Evolutionary conservation across 73 alveolate genomes (phyloP), one percentile per base, ranked within the genome.

Genomic region (Halteria grandinella): DNA sequence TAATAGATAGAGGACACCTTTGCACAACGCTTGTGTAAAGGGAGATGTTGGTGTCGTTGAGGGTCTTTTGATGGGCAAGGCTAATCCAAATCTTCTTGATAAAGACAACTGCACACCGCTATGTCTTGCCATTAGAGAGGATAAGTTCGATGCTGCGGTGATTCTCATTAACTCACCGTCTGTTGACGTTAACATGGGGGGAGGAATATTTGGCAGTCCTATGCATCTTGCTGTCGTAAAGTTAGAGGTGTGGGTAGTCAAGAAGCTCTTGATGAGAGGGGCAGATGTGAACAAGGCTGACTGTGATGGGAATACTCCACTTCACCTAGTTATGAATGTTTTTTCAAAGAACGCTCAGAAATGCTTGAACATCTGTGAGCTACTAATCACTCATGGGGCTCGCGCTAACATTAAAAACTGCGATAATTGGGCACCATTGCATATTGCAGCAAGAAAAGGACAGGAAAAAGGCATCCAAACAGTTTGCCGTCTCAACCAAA

Each of bases 381-480:
- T 81, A 34, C 77, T 94, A 28, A 60, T 92, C 1, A 84, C 79
- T 43, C 77, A 88, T 44, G 91, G 91, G 0, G 91, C 92, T 18
- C 82, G 91, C 11, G 87, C 85, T 0, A 94, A 94, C 62, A 54
- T 72, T 12, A 60, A 51, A 37, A 94, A 92, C 52, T 27, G 59
- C 51, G 95, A 89, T 52, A 89, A 83, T 48, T 83, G 96, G 95
- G 87, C 97, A 0, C 98, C 99, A n/a, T 76, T 95, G 41, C 97
- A 93, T 54, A 53, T 84, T 10, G 98, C 99, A 0, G 95, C 91
- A 23, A 89, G 89, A 62, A 95, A 79, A 85, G 89, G 95, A 12
- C 75, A 92, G 55, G 83, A 82, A 49, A 84, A 77, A 20, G 96
- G 95, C 41, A 45, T 93, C 40, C 39, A 81, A 74, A 75, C 95